Conservation (phyloP, 305 asterid genomes). For the Solanum hybrid region DNA sequence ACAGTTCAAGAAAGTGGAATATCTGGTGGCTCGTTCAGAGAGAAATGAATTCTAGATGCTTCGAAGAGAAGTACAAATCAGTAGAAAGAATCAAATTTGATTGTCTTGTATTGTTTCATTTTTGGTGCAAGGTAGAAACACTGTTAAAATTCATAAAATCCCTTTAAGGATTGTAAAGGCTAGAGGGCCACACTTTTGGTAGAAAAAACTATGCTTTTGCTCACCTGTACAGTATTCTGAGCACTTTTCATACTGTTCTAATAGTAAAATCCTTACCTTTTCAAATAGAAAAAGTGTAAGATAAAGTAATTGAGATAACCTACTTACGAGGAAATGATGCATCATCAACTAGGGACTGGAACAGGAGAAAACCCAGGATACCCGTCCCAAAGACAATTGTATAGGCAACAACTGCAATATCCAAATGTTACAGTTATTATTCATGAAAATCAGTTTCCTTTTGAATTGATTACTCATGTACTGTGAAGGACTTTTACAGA, state of each 20-base stretch:
- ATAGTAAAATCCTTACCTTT: neutral
- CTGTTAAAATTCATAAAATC: neutral
- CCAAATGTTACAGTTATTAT: neutral
- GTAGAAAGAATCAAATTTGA: neutral
- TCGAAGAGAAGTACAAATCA: neutral
- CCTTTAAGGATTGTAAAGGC: neutral
- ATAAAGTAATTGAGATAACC: neutral
- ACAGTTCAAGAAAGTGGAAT: neutral
- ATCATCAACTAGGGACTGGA: constrained; percentile 14
- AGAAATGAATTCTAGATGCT: neutral
- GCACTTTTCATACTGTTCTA: neutral
- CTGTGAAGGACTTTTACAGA: neutral
- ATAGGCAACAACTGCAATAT: constrained; percentile 20
- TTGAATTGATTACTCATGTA: neutral
- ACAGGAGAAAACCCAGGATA: constrained; percentile 14
- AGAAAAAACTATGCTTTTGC: neutral
- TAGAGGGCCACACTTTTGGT: neutral
- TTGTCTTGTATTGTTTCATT: neutral
- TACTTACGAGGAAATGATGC: constrained; percentile 24
- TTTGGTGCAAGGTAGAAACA: neutral
- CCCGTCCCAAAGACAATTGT: constrained; percentile 23
- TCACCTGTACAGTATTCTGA: neutral
- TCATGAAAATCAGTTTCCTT: neutral
- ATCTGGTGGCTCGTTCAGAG: neutral
- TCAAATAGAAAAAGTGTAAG: neutral